Evolutionary conservation across 2,329 filamentous ascomycete genomes (phyloP).

Genomic region (Hymenoscyphus fructigenus): DNA sequence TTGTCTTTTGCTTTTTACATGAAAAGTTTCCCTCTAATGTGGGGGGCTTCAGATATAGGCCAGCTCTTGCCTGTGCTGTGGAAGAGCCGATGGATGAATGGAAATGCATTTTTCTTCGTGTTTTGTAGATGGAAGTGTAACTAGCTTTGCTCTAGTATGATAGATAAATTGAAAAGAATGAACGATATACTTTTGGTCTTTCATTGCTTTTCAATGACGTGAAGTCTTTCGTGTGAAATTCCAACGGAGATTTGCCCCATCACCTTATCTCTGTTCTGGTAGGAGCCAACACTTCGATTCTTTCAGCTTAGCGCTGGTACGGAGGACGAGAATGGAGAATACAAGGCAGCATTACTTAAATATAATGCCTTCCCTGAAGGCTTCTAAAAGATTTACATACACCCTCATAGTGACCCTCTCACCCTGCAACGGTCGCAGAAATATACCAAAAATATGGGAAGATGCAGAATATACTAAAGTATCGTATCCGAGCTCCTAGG

Average conservation of each 20-base stretch:
- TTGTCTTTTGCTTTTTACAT: neutral
- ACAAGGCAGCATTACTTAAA: too few species aligned
- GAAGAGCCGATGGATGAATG: neutral
- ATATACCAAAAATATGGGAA: too few species aligned
- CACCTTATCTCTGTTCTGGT: neutral
- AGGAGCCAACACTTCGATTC: neutral
- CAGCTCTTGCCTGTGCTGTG: conserved; percentile 1
- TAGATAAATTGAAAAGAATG: conserved; percentile 10
- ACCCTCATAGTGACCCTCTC: too few species aligned
- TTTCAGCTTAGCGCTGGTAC: too few species aligned
- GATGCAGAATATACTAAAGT: too few species aligned
- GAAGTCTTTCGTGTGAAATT: neutral
- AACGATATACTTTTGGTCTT: neutral
- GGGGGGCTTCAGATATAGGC: conserved; percentile 3
- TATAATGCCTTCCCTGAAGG: too few species aligned
- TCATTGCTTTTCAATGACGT: conserved; percentile 2
- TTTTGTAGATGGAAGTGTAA: conserved; percentile 1
- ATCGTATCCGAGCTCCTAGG: too few species aligned
- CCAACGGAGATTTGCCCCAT: neutral
- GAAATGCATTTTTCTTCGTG: neutral
- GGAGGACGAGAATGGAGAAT: too few species aligned
- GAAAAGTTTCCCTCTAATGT: neutral
- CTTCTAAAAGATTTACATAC: too few species aligned
- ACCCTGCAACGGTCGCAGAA: too few species aligned
- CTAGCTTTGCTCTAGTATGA: conserved; percentile 10